phyloP scores from a whole-genome alignment of 495 filamentous ascomycete species.

The Xylaria scruposa region DNA sequence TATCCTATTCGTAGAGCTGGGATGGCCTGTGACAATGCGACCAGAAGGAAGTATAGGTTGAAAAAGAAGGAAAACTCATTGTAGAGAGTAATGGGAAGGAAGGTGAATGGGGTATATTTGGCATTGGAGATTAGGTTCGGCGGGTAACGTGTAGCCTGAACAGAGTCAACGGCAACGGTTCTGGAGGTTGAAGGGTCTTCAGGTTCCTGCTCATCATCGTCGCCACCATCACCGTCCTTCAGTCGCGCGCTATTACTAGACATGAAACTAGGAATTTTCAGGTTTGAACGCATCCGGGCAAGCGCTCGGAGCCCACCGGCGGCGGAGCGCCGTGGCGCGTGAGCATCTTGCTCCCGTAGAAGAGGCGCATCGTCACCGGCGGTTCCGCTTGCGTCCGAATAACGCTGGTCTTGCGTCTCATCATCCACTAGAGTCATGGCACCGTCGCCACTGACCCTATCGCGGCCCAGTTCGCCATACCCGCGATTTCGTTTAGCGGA shows the following conservation, averaged over 20 bases:
- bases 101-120: slow-evolving; percentile 96
- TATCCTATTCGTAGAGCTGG: slow-evolving; percentile 90
- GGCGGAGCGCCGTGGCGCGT: slow-evolving; percentile 41
- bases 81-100: slow-evolving; percentile 91
- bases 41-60: slow-evolving; percentile 97
- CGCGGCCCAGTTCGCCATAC: slow-evolving; percentile 66
- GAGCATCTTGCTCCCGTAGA: slow-evolving; percentile 50
- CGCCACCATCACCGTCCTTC: slow-evolving; percentile 39
- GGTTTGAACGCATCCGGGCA: slow-evolving; percentile 44
- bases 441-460: slow-evolving; percentile 63
- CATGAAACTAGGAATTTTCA: slow-evolving; percentile 62
- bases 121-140: slow-evolving; percentile 93
- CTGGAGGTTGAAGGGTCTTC: slow-evolving; percentile 61
- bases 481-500: slow-evolving; percentile 55
- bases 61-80: slow-evolving; percentile 99
- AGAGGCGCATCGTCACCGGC: slow-evolving; percentile 72
- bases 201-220: slow-evolving; percentile 50
- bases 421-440: slow-evolving; percentile 63
- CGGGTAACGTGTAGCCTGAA: slow-evolving; percentile 66
- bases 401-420: slow-evolving; percentile 51
- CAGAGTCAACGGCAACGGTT: slow-evolving; percentile 56
- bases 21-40: slow-evolving; percentile 91
- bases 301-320: slow-evolving; percentile 46
- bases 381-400: slow-evolving; percentile 59
- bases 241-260: slow-evolving; percentile 42